A percentile compares a stretch with the other conserved stretches of the same genome.
phyloP scores from a whole-genome alignment of 441 rosid genomes.

The Populus hybrid region DNA sequence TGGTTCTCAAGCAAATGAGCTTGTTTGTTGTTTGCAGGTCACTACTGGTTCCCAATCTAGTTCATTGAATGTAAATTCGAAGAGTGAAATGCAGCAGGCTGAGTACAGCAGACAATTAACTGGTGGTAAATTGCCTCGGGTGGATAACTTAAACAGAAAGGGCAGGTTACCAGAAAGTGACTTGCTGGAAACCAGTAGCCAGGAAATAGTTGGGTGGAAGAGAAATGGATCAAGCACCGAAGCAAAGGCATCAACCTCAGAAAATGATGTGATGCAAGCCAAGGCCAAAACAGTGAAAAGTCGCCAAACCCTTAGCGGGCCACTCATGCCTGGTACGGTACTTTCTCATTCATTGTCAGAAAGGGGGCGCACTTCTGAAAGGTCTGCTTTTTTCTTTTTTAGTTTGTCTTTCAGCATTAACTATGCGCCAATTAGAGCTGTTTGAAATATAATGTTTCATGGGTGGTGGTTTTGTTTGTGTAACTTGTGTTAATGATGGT shows the following conservation, averaged over 20 bases:
- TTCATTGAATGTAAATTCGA: conserved; percentile 30
- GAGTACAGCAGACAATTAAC: conserved; percentile 32
- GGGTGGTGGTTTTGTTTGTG: not conserved
- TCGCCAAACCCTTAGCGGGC: conserved; percentile 91
- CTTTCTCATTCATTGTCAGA: conserved; percentile 54
- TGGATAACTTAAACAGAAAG: conserved; percentile 43
- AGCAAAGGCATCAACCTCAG: conserved; percentile 46
- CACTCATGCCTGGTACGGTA: conserved; percentile 61
- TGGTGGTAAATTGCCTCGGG: conserved; percentile 29
- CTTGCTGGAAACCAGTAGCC: conserved; percentile 31
- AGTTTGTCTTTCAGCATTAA: conserved; percentile 4
- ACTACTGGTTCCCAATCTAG: conserved; percentile 25
- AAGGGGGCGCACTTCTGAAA: too few relatives aligned
- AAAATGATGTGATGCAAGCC: conserved; percentile 44
- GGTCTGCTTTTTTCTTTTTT: conserved; percentile 39
- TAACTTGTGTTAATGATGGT: not conserved
- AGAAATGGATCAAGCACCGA: conserved; percentile 51
- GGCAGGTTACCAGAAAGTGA: conserved; percentile 49
- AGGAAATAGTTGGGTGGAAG: conserved; percentile 38
- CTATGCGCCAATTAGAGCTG: not conserved
- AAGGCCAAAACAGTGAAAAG: conserved; percentile 48
- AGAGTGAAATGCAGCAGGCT: conserved; percentile 32
- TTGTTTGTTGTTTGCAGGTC: conserved; percentile 36
- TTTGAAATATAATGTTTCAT: not conserved
- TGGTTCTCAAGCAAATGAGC: conserved; percentile 1